These are phyloP conservation scores for Zea luxurians DNA, from an alignment of 176 grass and related monocot genomes.

Conservation along the genomic window DNA sequence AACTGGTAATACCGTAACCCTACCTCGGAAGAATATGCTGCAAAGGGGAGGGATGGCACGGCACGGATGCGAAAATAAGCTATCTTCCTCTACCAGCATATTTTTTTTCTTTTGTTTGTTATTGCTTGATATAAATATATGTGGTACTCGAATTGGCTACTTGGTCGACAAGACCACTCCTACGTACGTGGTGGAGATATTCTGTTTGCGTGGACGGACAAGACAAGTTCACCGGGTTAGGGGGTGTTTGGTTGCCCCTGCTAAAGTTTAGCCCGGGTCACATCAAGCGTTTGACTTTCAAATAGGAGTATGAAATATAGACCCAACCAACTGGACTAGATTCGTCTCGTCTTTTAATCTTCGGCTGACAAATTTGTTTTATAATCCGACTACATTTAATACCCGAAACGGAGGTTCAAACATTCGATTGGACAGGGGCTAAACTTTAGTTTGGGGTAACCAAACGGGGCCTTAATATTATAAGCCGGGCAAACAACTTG, in stretches of 20 bases:
- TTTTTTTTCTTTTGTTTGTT: neutral
- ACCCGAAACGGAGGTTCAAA: too few species aligned
- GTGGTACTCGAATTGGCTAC: neutral
- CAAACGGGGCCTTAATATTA: too few species aligned
- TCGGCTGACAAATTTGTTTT: too few species aligned
- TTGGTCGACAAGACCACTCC: neutral
- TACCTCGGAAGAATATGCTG: conserved; percentile 20
- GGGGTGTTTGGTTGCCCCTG: too few species aligned
- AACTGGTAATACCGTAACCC: neutral
- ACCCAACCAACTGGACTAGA: too few species aligned
- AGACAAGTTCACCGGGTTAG: neutral
- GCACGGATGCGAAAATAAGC: neutral
- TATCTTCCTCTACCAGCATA: neutral
- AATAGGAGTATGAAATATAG: too few species aligned
- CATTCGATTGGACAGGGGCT: too few species aligned
- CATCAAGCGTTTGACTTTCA: too few species aligned
- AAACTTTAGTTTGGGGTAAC: too few species aligned
- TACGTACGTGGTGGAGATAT: neutral
- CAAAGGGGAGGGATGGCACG: neutral
- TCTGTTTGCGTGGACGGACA: neutral
- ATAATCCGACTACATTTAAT: too few species aligned
- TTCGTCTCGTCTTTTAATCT: too few species aligned
- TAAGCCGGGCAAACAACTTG: neutral
- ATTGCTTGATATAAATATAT: neutral
- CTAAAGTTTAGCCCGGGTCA: too few species aligned